Percentiles rank a stretch among this genome's conserved stretches.
These are phyloP conservation scores for Mycena chlorophos DNA, from an alignment of 768 basidiomycete genomes.

Conservation along the genomic window DNA sequence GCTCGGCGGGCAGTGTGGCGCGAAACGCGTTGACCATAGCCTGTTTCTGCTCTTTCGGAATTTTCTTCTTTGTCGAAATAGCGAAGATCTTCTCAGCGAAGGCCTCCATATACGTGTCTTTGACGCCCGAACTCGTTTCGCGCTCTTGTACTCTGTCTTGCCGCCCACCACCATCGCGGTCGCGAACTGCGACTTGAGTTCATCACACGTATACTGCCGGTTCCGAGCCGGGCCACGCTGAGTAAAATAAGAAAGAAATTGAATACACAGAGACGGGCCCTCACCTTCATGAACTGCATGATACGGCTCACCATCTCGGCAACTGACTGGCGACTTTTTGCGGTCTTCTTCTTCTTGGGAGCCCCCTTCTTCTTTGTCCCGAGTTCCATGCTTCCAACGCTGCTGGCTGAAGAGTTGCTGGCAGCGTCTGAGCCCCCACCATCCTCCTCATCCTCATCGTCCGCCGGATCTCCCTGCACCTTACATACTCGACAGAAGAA, in stretches of 20 bases:
- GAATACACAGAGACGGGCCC: background rate
- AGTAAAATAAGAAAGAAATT: too few species aligned
- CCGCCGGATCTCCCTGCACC: conserved; percentile 29
- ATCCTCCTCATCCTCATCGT: conserved; percentile 3
- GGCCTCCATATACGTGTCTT: conserved; percentile 33
- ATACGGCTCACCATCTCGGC: conserved; percentile 1
- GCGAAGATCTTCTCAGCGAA: conserved; percentile 27
- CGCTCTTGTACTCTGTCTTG: conserved; percentile 21
- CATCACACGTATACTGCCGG: background rate
- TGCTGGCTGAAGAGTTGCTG: background rate
- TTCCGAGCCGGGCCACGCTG: too few species aligned
- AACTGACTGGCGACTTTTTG: background rate
- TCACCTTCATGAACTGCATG: conserved; percentile 4
- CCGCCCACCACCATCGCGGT: conserved; percentile 15
- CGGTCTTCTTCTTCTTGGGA: background rate
- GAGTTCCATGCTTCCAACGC: background rate
- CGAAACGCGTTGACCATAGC: conserved; percentile 8
- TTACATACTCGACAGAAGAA: conserved; percentile 42
- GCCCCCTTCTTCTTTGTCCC: background rate
- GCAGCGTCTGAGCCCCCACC: conserved; percentile 3
- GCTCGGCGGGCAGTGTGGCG: conserved; percentile 19
- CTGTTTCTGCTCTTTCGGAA: conserved; percentile 11
- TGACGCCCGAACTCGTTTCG: conserved; percentile 31
- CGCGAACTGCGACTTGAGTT: conserved; percentile 22
- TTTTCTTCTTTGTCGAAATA: conserved; percentile 22